phyloP scores from a whole-genome alignment of 2,329 filamentous ascomycete species.

The Aspergillus novoparasiticus region DNA sequence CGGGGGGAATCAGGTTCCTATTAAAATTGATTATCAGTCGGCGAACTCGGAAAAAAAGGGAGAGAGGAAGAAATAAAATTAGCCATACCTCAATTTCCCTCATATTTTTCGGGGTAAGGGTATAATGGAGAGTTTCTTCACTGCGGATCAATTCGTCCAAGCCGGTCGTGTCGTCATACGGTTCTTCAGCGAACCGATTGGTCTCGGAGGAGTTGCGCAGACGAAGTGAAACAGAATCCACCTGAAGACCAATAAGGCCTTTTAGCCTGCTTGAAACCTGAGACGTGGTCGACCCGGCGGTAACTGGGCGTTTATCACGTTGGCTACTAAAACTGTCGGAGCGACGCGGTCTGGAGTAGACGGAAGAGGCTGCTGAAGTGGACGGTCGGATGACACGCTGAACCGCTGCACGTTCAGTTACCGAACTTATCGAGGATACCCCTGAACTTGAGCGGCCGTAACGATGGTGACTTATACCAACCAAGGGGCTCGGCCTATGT shows the following conservation, averaged over 20 bases:
- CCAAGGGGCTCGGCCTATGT: conserved; percentile 28
- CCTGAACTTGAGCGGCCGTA: conserved; percentile 22
- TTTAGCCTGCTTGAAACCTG: conserved; percentile 47
- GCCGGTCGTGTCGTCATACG: conserved; percentile 62
- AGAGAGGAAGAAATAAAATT: background rate
- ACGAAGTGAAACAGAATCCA: conserved; percentile 31
- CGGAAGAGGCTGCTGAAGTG: conserved; percentile 29
- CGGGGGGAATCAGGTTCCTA: conserved; percentile 39
- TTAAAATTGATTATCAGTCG: conserved; percentile 7
- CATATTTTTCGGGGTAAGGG: conserved; percentile 77
- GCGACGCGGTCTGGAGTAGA: conserved; percentile 33
- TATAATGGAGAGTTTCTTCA: conserved; percentile 80
- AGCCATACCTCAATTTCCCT: conserved; percentile 70
- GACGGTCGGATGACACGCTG: conserved; percentile 42
- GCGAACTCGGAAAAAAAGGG: too few species aligned
- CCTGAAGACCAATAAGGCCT: conserved; percentile 40
- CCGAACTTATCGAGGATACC: conserved; percentile 27
- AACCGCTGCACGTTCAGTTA: conserved; percentile 43
- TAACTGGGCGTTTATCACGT: conserved; percentile 42
- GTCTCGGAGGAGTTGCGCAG: conserved; percentile 42
- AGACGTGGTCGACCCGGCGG: conserved; percentile 43
- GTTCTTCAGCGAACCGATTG: conserved; percentile 33
- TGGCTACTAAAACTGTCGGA: conserved; percentile 44
- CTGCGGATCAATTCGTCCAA: conserved; percentile 81
- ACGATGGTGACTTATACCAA: conserved; percentile 26